A percentile compares a stretch with the other conserved stretches of the same genome.
These are phyloP conservation scores for Camellia oleifera DNA, from an alignment of 179 eudicot species.

Conservation along the genomic window DNA sequence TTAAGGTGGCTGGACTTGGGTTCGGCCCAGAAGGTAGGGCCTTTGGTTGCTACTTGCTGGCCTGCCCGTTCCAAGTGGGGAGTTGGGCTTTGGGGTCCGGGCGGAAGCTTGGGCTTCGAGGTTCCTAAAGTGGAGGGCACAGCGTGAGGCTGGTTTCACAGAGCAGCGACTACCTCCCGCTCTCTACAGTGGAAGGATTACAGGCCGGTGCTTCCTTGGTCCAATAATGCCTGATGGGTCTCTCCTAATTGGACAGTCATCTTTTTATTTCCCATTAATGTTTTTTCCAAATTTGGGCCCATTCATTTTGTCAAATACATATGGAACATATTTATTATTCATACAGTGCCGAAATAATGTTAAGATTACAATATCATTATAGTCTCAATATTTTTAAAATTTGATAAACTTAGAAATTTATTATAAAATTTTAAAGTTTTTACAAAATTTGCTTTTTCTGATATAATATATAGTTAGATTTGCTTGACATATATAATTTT, in stretches of 20 bases:
- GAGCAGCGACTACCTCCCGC: constrained; percentile 29
- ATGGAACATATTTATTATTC: too few species aligned
- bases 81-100: constrained; percentile 11
- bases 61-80: constrained; percentile 23
- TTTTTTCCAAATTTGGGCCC: too few species aligned
- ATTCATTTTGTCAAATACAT: too few species aligned
- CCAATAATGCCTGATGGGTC: neutral
- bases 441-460: too few species aligned
- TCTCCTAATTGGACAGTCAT: neutral
- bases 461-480: too few species aligned
- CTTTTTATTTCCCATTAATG: neutral
- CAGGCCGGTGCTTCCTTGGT: constrained; percentile 9
- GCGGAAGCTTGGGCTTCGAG: constrained; percentile 11
- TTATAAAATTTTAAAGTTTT: too few species aligned
- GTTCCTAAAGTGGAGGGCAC: constrained; percentile 24
- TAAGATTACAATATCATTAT: too few species aligned
- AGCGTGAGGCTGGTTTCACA: constrained; percentile 35
- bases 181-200: constrained; percentile 32
- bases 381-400: too few species aligned
- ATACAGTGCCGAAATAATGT: too few species aligned
- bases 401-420: too few species aligned
- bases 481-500: too few species aligned
- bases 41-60: neutral
- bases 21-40: neutral
- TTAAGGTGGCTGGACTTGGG: neutral